phyloP scores from a whole-genome alignment of 306 rosid species.

The Betula pendula region DNA sequence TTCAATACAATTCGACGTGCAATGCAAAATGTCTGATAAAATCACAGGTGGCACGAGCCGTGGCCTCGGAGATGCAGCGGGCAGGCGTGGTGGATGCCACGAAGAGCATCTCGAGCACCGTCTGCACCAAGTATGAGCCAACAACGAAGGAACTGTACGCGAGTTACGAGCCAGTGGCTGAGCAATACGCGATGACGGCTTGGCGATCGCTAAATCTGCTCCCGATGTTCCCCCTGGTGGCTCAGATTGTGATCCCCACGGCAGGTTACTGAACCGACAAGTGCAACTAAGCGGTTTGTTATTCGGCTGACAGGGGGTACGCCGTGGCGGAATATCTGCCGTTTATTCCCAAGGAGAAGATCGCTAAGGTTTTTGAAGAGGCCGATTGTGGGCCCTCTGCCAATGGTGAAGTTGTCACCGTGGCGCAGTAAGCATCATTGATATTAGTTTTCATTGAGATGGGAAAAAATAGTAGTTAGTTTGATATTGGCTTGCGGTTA shows the following conservation, averaged over 20 bases:
- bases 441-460: neutral
- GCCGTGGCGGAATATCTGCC: slow-evolving; percentile 35
- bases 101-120: slow-evolving; percentile 15
- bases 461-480: no score
- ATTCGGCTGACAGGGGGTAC: slow-evolving; percentile 28
- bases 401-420: slow-evolving; percentile 3
- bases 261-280: slow-evolving; percentile 44
- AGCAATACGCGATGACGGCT: slow-evolving; percentile 41
- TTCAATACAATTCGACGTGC: slow-evolving; percentile 11
- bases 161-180: slow-evolving; percentile 47
- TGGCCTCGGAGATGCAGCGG: slow-evolving; percentile 35
- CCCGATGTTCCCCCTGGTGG: slow-evolving; percentile 41
- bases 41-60: slow-evolving; percentile 15
- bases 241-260: slow-evolving; percentile 42
- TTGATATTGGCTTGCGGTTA: no score
- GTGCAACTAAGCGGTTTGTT: slow-evolving; percentile 38
- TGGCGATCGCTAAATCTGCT: slow-evolving; percentile 51
- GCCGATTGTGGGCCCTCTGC: slow-evolving; percentile 15
- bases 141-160: slow-evolving; percentile 37
- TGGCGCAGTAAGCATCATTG: slow-evolving; percentile 6
- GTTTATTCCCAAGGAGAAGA: slow-evolving; percentile 42
- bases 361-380: slow-evolving; percentile 40
- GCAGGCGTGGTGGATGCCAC: slow-evolving; percentile 41
- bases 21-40: slow-evolving; percentile 1
- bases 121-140: slow-evolving; percentile 36